Conservation (phyloP, 352 stramenopile species). For the Blastocystis sp. region DNA sequence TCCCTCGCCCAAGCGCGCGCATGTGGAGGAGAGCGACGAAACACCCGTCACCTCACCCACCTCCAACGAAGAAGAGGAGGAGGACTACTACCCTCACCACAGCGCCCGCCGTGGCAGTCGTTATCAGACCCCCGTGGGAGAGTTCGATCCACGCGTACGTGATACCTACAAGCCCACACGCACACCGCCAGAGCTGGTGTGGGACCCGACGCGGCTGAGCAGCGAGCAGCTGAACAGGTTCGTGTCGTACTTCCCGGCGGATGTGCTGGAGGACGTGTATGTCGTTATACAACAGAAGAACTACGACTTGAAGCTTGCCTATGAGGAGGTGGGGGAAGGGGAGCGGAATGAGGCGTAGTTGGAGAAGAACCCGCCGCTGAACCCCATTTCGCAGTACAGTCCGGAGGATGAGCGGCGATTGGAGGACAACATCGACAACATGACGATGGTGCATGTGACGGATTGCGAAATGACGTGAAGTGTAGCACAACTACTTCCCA, state of each 20-base stretch:
- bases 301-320: slow-evolving; percentile 40
- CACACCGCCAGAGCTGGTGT: neutral
- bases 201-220: slow-evolving; percentile 10
- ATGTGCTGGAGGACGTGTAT: slow-evolving; percentile 37
- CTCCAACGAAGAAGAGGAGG: neutral
- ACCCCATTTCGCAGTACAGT: slow-evolving; percentile 35
- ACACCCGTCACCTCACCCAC: too few relatives aligned
- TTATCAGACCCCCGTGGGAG: slow-evolving; percentile 2
- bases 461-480: neutral
- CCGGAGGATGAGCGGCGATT: slow-evolving; percentile 51
- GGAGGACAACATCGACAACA: slow-evolving; percentile 55
- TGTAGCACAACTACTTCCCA: slow-evolving; percentile 37
- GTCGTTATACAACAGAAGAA: slow-evolving; percentile 15
- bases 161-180: neutral
- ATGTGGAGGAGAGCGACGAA: too few relatives aligned
- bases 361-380: slow-evolving; percentile 26
- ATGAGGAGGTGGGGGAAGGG: slow-evolving; percentile 1
- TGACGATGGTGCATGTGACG: slow-evolving; percentile 43
- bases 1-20: too few relatives aligned
- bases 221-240: slow-evolving; percentile 17
- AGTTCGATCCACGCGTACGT: neutral
- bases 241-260: slow-evolving; percentile 24
- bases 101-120: neutral
- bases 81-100: slow-evolving; percentile 52
- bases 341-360: neutral